Evolutionary conservation across 345 rosid genomes (phyloP), one percentile per base, ranked within the genome.

Genomic region (Garcia nutans): DNA sequence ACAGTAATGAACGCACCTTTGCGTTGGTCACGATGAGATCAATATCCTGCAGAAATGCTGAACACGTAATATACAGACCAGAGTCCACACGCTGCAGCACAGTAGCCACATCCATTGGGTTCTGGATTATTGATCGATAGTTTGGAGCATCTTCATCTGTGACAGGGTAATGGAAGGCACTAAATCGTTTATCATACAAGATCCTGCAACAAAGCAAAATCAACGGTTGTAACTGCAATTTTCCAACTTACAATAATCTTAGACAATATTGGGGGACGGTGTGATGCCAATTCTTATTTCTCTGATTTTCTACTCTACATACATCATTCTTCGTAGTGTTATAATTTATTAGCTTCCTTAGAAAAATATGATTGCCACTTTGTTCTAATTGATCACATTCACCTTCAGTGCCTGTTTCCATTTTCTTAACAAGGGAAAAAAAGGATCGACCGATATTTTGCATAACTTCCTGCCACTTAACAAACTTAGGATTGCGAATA

Each of bases 101-200:
- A 56, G 98, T 93, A 69, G 98, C 96, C 69, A 90, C 50, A 80
- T 96, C 99, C 99, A 96, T 92, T 12, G 99, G 98, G 81, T 85
- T 93, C 82, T 93, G 96, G 84, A 96, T 89, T 65, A 96, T 80
- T 47, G 97, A 68, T 67, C 91, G 90, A 80, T 96, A 96, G 75
- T 91, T 92, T 76, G 98, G 99, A 78, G 97, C 98, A 85, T 93
- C 99, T 82, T 96, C 99, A 64, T 96, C 98, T 11, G 87, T 74
- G 75, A 96, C 99, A 55, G 98, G 98, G 77, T 85, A 96, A 82
- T 92, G 99, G 78, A 96, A 96, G 76, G 87, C 99, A 72, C 83
- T 91, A 80, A 96, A 96, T 77, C 97, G 83, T 82, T 92, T 93
- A 83, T 96, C 98, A 61, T 89, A 96, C 44, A 96, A 84, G 68